These are phyloP conservation scores for Andrographis paniculata DNA, from an alignment of 305 asterid species.

Conservation along the genomic window DNA sequence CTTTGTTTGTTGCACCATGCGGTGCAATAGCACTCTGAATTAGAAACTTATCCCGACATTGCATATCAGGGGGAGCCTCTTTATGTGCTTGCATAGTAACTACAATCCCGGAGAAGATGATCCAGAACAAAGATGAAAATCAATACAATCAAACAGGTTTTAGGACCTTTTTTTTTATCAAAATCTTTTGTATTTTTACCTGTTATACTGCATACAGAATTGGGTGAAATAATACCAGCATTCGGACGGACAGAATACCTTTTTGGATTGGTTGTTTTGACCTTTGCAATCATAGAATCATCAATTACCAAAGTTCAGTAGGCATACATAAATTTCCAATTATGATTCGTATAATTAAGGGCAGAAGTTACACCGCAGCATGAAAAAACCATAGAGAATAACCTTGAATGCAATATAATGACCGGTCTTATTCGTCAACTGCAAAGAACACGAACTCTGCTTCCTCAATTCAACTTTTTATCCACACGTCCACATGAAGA, in stretches of 20 bases:
- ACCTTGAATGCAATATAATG: slow-evolving; percentile 78
- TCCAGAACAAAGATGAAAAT: not conserved
- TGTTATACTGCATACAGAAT: slow-evolving; percentile 60
- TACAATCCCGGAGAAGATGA: slow-evolving; percentile 22
- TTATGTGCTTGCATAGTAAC: slow-evolving; percentile 83
- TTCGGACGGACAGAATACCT: slow-evolving; percentile 84
- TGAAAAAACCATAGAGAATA: slow-evolving; percentile 8
- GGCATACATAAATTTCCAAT: not conserved
- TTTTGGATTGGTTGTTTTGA: slow-evolving; percentile 81
- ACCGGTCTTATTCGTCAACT: slow-evolving; percentile 71
- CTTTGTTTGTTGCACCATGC: slow-evolving; percentile 3
- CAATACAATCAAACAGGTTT: slow-evolving; percentile 3
- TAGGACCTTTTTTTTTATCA: too few species aligned
- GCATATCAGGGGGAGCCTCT: slow-evolving; percentile 81
- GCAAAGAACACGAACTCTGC: slow-evolving; percentile 75
- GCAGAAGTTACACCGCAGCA: not conserved
- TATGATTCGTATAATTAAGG: not conserved
- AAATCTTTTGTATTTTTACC: slow-evolving; percentile 28
- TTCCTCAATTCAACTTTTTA: slow-evolving; percentile 70
- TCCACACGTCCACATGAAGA: slow-evolving; percentile 16
- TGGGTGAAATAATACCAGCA: slow-evolving; percentile 64
- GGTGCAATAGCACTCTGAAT: slow-evolving; percentile 75
- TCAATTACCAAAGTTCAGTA: not conserved
- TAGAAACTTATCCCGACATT: slow-evolving; percentile 78
- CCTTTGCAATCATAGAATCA: slow-evolving; percentile 23